Percentiles rank a stretch among this genome's conserved stretches.
Conservation (phyloP, 257 asterid genomes). For the Penstemon eatonii region DNA sequence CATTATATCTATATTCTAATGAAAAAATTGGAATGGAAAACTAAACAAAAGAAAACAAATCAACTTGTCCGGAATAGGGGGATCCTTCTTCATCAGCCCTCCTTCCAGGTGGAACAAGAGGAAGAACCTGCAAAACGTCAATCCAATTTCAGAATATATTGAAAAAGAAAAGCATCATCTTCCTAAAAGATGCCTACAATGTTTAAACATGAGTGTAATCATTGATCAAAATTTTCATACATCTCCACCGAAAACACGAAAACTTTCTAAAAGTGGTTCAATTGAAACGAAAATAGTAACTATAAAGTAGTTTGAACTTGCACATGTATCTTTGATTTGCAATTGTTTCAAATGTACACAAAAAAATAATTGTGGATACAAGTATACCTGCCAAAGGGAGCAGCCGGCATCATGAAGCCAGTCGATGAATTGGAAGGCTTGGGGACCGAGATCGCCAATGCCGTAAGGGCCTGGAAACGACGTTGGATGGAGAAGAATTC, state of each 20-base stretch:
- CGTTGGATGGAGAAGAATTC: constrained; percentile 87
- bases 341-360: too few species aligned
- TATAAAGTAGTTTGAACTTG: too few species aligned
- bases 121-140: constrained; percentile 75
- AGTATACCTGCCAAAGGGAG: constrained; percentile 88
- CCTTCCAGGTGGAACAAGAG: constrained; percentile 98
- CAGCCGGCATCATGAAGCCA: constrained; percentile 95
- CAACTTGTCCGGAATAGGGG: constrained; percentile 97
- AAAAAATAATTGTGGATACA: neutral
- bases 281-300: neutral
- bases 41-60: constrained; percentile 2
- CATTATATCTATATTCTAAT: neutral
- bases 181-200: neutral
- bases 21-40: constrained; percentile 6
- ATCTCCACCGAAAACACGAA: neutral
- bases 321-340: too few species aligned
- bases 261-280: neutral
- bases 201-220: too few species aligned
- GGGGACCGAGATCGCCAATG: constrained; percentile 88
- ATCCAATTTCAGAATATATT: neutral
- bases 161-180: neutral
- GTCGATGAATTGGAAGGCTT: constrained; percentile 75
- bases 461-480: constrained; percentile 95
- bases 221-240: neutral
- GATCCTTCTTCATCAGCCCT: constrained; percentile 88